Percentiles rank a stretch among this genome's conserved stretches.
phyloP scores from a whole-genome alignment of 1,139 yeast genomes.

The Geotrichum bryndzae region DNA sequence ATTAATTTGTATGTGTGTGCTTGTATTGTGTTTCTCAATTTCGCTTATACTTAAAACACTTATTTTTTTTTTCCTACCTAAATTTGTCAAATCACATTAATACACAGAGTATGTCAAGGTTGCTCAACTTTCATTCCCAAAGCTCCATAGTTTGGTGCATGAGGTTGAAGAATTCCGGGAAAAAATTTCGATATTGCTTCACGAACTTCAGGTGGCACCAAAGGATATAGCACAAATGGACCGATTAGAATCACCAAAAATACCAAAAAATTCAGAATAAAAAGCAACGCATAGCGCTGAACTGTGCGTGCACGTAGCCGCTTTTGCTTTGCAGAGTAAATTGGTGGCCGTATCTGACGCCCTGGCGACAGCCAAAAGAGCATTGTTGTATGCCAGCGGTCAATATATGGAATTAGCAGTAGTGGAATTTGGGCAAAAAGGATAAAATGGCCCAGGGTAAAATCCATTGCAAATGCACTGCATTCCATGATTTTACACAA shows the following conservation, averaged over 20 bases:
- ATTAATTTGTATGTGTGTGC: background rate
- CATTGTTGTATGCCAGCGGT: constrained; percentile 72
- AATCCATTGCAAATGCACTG: constrained; percentile 65
- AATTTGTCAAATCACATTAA: background rate
- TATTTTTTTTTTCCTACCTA: background rate
- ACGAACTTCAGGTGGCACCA: constrained; percentile 13
- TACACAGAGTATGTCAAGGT: background rate
- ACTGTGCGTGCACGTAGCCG: constrained; percentile 38
- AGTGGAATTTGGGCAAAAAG: constrained; percentile 57
- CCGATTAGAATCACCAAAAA: constrained; percentile 32
- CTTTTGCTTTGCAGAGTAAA: constrained; percentile 37
- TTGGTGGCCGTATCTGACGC: constrained; percentile 43
- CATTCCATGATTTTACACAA: constrained; percentile 63
- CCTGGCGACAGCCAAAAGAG: constrained; percentile 76
- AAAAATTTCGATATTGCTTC: constrained; percentile 8
- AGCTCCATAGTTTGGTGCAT: constrained; percentile 13
- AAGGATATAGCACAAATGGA: constrained; percentile 21
- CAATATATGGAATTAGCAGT: constrained; percentile 62
- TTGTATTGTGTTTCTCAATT: background rate
- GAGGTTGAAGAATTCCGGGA: constrained; percentile 25
- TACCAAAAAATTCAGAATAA: constrained; percentile 38
- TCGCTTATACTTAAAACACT: background rate
- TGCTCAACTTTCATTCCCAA: constrained; percentile 15
- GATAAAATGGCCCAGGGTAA: constrained; percentile 59
- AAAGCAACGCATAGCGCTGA: constrained; percentile 41